Base-by-base conservation (phyloP, 2,329 filamentous ascomycete species). In the Alternaria triticimaculans region DNA sequence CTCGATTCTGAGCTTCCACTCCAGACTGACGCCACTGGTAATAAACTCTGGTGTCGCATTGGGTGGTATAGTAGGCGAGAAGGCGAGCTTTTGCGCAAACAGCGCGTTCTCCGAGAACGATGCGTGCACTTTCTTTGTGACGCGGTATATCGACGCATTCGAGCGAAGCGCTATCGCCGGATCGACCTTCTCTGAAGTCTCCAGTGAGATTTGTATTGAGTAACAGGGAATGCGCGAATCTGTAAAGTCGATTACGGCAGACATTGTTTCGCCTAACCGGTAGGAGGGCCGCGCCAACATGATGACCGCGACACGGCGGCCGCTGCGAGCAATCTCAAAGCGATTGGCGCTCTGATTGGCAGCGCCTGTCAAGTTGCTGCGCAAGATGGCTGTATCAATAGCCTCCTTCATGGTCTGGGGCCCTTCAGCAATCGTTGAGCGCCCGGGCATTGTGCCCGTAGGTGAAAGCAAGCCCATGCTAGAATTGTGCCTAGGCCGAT, bases 301-400 rank as follows among this genome's bases (percentile, higher is more conserved):
- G 59, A 99, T 88, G 6, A 96, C 93, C 3, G 92, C 95, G 12
- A 99, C 94, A n/a, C 90, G 90, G 60, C 90, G 90, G n/a, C 94
- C 94, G 74, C 94, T 94, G 14, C 95, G 91, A 12, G 95, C 91
- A 77, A 99, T 98, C 76, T 97, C 94, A 78, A 98, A 99, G 43
- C 94, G 90, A 74, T 97, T 97, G n/a, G 91, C 88, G 75, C 92
- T 94, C 72, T 93, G 90, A 37, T 90, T 89, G n/a, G 88, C 87
- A 48, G 88, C 86, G 3, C 84, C 84, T 0, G 88, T 86, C 69
- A 90, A 82, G 70, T 80, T 79, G 74, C 78, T 82, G 65, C 93
- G 90, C 57, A 97, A 85, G 63, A 98, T 97, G 12, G 96, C 92
- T 64, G 97, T 86, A 76, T 97, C 93, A 72, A 99, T 97, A 20